Base-by-base conservation (phyloP, 2,329 filamentous ascomycete species). In the Leptosphaerulina australis region DNA sequence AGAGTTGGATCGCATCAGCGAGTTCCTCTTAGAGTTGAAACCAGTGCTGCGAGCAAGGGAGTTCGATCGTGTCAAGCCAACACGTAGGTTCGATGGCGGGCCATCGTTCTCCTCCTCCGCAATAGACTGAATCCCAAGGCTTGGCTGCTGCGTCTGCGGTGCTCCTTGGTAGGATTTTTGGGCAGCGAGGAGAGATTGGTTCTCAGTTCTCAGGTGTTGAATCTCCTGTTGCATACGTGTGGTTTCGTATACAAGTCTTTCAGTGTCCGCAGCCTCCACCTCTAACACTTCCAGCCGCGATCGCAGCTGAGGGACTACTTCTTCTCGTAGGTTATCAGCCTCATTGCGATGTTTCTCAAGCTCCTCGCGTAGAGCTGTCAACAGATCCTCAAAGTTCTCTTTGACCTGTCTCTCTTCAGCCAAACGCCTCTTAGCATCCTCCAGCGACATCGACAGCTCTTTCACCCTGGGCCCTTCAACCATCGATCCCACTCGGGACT, bases 361-460 rank as follows among this genome's bases (percentile, higher is more conserved):
- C 69, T 99, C 91, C 18, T 85, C 83, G 62, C 88, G 88, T 61
- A 97, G 85, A 4, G 90, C 93, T 5, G 86, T 85, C 34, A 97
- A 80, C 33, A 99, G 81, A 70, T 97, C 92, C 74, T 97, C 91
- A 63, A 97, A 95, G 70, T 95, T 97, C 67, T 90, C 87, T 72
- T 96, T 97, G 62, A 89, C 85, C 70, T 90, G 84, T 47, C 89
- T 84, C 75, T 99, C 94, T 67, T 97, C 91, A 0, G 83, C 80
- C 34, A 99, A 79, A 60, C 90, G 88, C 62, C 92, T 85, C 56
- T 88, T 86, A 37, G 93, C 82, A 66, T 95, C 91, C 60, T 96
- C 91, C 57, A 96, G 85, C 0, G 85, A 85, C 44, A 76, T 79
- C 71, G 97, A 91, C 20, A 97, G 80, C 60, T 96, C 90, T 67